Conservation (phyloP, 768 basidiomycete genomes). For the Mrakia gelida region DNA sequence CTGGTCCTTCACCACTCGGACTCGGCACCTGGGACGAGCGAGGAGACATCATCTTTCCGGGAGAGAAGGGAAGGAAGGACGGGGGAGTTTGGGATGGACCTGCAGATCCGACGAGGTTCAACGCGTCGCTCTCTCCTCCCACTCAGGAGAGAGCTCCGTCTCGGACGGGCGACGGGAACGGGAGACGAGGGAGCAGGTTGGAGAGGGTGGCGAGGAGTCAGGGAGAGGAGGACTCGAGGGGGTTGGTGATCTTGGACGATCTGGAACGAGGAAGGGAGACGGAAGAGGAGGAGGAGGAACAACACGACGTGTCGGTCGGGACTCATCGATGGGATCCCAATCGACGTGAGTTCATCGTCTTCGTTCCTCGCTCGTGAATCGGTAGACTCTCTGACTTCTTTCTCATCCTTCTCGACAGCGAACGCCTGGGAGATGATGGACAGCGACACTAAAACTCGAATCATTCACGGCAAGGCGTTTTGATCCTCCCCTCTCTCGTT, state of each 20-base stretch:
- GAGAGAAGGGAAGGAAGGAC: not conserved
- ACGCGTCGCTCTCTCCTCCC: not conserved
- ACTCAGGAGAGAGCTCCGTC: too few species aligned
- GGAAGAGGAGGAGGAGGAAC: not conserved
- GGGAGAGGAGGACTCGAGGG: conserved; percentile 4
- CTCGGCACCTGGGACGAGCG: too few species aligned
- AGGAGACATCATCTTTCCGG: not conserved
- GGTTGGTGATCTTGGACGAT: not conserved
- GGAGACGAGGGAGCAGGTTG: not conserved
- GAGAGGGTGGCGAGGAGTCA: not conserved
- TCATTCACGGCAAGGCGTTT: not conserved
- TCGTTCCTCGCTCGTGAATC: not conserved
- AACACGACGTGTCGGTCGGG: not conserved
- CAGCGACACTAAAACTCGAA: not conserved
- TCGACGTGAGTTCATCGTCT: not conserved
- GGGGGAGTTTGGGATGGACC: not conserved
- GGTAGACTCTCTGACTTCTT: not conserved
- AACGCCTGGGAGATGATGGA: conserved; percentile 4
- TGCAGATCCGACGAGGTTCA: not conserved
- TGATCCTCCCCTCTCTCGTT: not conserved
- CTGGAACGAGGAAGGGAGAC: not conserved
- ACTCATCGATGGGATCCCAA: not conserved
- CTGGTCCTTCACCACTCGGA: too few species aligned
- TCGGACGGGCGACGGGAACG: not conserved
- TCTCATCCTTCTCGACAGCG: not conserved